Conservation (phyloP, 78 protist genomes). For the Dictyostelium purpureum region DNA sequence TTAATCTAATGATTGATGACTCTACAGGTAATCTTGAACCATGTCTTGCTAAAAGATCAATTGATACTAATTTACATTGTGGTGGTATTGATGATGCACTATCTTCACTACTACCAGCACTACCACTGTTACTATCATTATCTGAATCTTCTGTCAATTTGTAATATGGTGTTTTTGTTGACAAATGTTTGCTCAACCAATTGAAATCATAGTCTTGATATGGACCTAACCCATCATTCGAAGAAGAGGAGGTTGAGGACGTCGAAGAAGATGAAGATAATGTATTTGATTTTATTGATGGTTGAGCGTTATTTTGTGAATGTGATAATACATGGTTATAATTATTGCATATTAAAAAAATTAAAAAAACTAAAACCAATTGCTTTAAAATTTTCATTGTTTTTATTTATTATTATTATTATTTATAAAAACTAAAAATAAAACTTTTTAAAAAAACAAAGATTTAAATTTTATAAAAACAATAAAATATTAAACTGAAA, state of each 20-base stretch:
- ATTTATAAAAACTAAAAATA: no score
- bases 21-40: conserved; percentile 36
- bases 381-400: no score
- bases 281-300: no score
- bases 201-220: conserved; percentile 5
- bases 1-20: background rate
- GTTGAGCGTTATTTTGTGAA: no score
- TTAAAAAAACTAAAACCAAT: no score
- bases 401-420: no score
- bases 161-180: conserved; percentile 68
- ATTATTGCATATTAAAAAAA: no score
- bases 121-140: background rate
- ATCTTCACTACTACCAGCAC: background rate
- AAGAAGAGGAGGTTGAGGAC: background rate
- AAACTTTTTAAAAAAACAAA: no score
- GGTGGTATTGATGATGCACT: background rate
- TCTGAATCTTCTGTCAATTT: background rate
- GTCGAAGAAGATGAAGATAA: background rate
- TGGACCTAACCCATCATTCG: background rate
- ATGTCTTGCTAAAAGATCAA: conserved; percentile 53
- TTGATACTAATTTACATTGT: background rate
- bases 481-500: no score
- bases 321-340: no score
- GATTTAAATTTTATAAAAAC: no score
- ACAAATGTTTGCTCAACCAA: background rate